phyloP scores from a whole-genome alignment of 257 asterid genomes.

The Nicotiana noctiflora region DNA sequence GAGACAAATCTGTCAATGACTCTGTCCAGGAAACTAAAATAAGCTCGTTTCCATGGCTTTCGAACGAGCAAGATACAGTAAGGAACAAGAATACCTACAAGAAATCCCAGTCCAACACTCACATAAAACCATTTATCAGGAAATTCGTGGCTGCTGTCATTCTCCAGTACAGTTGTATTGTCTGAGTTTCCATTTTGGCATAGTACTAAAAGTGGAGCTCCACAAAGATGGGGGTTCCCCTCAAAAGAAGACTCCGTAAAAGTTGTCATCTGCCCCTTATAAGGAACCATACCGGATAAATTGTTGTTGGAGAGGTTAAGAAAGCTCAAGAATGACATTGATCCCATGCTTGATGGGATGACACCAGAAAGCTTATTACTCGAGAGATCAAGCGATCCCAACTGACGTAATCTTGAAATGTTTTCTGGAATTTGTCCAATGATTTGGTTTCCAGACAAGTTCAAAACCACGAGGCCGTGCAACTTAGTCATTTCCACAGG shows the following conservation, averaged over 20 bases:
- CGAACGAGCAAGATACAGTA: conserved; percentile 16
- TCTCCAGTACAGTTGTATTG: not conserved
- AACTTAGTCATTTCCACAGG: conserved; percentile 32
- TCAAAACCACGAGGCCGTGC: conserved; percentile 29
- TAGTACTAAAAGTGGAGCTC: conserved; percentile 26
- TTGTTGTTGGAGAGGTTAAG: conserved; percentile 39
- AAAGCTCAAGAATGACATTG: conserved; percentile 29
- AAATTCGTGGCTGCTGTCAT: conserved; percentile 14
- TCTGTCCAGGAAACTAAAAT: conserved; percentile 31
- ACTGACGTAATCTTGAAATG: conserved; percentile 30
- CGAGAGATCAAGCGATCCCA: conserved; percentile 48
- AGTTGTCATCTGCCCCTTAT: conserved; percentile 40
- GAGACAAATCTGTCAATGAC: conserved; percentile 10
- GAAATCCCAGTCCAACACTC: conserved; percentile 48
- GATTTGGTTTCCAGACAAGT: conserved; percentile 44
- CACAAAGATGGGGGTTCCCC: conserved; percentile 44
- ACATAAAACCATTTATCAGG: conserved; percentile 41
- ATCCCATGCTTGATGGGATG: conserved; percentile 41
- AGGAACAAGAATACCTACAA: conserved; percentile 35
- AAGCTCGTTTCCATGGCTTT: conserved; percentile 35
- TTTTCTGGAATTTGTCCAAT: conserved; percentile 39
- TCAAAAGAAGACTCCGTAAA: conserved; percentile 27
- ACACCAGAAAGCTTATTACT: conserved; percentile 30
- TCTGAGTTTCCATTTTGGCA: conserved; percentile 26
- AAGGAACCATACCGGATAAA: conserved; percentile 45